These are phyloP conservation scores for Plasmodium coatneyi DNA, from an alignment of 169 alveolate genomes.

Conservation along the genomic window DNA sequence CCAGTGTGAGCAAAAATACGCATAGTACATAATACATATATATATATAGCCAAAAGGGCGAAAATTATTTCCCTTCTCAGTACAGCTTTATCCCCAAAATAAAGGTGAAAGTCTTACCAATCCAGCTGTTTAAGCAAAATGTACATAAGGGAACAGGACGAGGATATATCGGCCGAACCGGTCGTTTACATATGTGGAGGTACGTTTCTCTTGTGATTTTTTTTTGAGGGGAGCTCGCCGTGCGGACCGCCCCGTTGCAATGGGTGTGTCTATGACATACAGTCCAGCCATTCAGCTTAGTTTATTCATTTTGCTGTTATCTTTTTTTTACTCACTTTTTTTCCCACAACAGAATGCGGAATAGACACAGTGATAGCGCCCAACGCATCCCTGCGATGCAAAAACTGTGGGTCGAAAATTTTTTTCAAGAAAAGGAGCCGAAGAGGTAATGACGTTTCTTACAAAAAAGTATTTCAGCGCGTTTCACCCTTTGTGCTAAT, in stretches of 20 bases:
- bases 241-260: not conserved
- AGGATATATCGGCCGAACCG: conserved; percentile 62
- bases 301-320: not conserved
- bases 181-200: conserved; percentile 72
- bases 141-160: conserved; percentile 73
- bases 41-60: not conserved
- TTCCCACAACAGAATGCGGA: conserved; percentile 85
- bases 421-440: conserved; percentile 87
- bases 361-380: conserved; percentile 88
- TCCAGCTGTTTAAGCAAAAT: conserved; percentile 9
- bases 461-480: not conserved
- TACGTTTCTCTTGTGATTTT: not conserved
- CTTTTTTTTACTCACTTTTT: conserved; percentile 4
- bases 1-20: not conserved
- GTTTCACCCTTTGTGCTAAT: not conserved
- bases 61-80: not conserved
- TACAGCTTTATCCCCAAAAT: not conserved
- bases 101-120: not conserved
- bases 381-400: conserved; percentile 88
- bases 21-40: not conserved
- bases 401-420: conserved; percentile 89
- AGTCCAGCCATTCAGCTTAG: not conserved
- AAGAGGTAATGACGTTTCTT: conserved; percentile 74
- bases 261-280: not conserved
- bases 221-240: not conserved